phyloP scores from a whole-genome alignment of 495 filamentous ascomycete genomes.

The Xylaria acuta region DNA sequence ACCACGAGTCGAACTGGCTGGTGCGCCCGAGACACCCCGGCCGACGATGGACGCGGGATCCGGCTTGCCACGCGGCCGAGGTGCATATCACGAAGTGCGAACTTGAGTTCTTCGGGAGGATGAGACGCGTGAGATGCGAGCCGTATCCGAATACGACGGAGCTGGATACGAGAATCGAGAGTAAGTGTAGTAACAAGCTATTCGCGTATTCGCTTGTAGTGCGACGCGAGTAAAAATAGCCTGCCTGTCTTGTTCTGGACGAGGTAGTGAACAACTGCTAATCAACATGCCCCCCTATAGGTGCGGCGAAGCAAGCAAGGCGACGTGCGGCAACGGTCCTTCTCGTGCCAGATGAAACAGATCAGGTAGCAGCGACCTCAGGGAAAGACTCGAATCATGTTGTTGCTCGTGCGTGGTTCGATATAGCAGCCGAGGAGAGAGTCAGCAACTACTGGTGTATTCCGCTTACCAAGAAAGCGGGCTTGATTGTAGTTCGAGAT shows the following conservation, averaged over 20 bases:
- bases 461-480: not conserved
- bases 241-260: not conserved
- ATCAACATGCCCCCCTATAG: not conserved
- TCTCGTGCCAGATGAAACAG: not conserved
- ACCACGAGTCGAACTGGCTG: not conserved
- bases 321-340: not conserved
- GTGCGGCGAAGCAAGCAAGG: not conserved
- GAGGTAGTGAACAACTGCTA: not conserved
- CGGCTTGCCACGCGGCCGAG: slow-evolving; percentile 1
- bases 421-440: not conserved
- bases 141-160: not conserved
- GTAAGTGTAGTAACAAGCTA: not conserved
- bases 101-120: slow-evolving; percentile 13
- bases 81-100: not conserved
- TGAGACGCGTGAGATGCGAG: not conserved
- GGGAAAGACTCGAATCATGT: not conserved
- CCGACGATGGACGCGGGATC: not conserved
- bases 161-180: not conserved
- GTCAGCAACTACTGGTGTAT: not conserved
- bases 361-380: not conserved
- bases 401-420: not conserved
- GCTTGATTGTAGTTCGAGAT: not conserved
- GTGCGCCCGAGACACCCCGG: slow-evolving; percentile 4
- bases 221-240: not conserved
- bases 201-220: not conserved